phyloP scores from a whole-genome alignment of 2,329 filamentous ascomycete genomes.

The Fusarium robinianum region DNA sequence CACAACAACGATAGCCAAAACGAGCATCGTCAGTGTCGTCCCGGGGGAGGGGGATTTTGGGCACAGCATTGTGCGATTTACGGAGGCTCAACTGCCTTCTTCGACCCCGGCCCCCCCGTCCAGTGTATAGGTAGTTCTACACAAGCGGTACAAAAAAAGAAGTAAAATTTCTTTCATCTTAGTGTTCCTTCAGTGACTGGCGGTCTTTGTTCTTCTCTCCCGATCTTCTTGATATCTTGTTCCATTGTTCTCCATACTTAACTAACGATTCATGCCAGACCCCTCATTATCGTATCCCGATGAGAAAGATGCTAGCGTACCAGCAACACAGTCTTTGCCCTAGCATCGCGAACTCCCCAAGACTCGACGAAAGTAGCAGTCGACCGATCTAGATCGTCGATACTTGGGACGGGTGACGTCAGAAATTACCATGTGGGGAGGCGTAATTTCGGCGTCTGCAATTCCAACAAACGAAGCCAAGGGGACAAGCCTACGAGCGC shows the following conservation, averaged over 20 bases:
- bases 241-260: no score
- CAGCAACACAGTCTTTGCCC: no score
- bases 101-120: slow-evolving; percentile 32
- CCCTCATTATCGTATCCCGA: no score
- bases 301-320: no score
- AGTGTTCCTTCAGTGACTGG: not conserved
- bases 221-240: slow-evolving; percentile 1
- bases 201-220: not conserved
- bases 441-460: slow-evolving; percentile 28
- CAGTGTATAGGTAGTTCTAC: slow-evolving; percentile 47
- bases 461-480: slow-evolving; percentile 5
- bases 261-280: not conserved
- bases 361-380: no score
- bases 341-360: no score
- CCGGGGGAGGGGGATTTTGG: slow-evolving; percentile 31
- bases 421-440: slow-evolving; percentile 29
- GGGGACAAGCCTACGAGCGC: no score
- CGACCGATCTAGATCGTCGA: slow-evolving; percentile 28
- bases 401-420: slow-evolving; percentile 30
- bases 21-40: slow-evolving; percentile 22
- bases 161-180: slow-evolving; percentile 40
- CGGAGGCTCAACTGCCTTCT: slow-evolving; percentile 30
- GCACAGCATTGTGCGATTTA: slow-evolving; percentile 30
- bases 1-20: slow-evolving; percentile 13
- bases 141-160: slow-evolving; percentile 45